phyloP scores from a whole-genome alignment of 108 stramenopile species.

The Skeletonema costatum region DNA sequence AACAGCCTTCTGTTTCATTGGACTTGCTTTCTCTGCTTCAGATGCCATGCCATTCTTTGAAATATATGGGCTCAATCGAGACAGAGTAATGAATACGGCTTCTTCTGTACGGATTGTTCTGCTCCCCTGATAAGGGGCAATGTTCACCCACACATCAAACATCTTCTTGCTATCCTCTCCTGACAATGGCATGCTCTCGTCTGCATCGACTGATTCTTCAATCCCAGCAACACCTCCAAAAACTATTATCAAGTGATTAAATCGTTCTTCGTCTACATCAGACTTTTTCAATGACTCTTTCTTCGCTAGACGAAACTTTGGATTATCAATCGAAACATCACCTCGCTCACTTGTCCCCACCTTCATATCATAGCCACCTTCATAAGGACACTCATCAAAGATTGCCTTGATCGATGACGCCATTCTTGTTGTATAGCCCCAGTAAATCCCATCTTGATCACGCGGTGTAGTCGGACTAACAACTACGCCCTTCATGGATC shows the following conservation, averaged over 20 bases:
- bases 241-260: slow-evolving; percentile 86
- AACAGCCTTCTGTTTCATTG: slow-evolving; percentile 12
- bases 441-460: slow-evolving; percentile 92
- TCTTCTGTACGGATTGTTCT: slow-evolving; percentile 92
- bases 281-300: slow-evolving; percentile 32
- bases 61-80: slow-evolving; percentile 70
- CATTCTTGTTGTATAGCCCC: slow-evolving; percentile 94
- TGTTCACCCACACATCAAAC: slow-evolving; percentile 93
- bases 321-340: slow-evolving; percentile 78
- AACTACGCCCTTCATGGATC: slow-evolving; percentile 66
- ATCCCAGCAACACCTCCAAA: slow-evolving; percentile 98
- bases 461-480: slow-evolving; percentile 87
- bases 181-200: slow-evolving; percentile 84
- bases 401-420: slow-evolving; percentile 85
- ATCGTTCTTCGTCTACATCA: slow-evolving; percentile 35
- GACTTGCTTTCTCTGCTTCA: slow-evolving; percentile 14
- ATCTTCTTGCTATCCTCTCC: slow-evolving; percentile 80
- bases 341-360: slow-evolving; percentile 96
- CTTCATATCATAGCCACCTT: slow-evolving; percentile 92
- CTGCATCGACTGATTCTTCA: slow-evolving; percentile 95
- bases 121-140: slow-evolving; percentile 85
- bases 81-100: slow-evolving; percentile 81
- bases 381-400: slow-evolving; percentile 88
- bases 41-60: slow-evolving; percentile 49
- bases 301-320: slow-evolving; percentile 59